phyloP scores from a whole-genome alignment of 2,329 filamentous ascomycete genomes.

The Sporothrix curviconia region DNA sequence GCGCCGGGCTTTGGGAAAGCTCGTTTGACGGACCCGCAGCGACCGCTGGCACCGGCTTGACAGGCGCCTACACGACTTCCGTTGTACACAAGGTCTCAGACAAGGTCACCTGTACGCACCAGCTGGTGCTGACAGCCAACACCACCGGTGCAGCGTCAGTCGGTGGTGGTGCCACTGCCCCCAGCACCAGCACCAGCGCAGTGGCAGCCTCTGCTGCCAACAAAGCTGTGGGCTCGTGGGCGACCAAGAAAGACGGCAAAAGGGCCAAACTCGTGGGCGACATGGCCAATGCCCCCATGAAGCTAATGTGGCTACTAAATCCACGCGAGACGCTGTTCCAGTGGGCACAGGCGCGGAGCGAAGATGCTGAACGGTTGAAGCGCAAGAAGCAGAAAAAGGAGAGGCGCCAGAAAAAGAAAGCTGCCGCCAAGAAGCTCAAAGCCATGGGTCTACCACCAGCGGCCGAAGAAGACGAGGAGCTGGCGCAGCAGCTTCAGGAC shows the following conservation, averaged over 20 bases:
- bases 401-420: neutral
- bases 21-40: constrained; percentile 8
- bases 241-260: neutral
- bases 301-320: constrained; percentile 8
- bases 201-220: neutral
- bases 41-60: neutral
- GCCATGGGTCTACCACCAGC: neutral
- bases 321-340: constrained; percentile 3
- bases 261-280: neutral
- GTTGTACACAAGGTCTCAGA: neutral
- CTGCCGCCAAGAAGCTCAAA: neutral
- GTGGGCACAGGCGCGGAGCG: neutral
- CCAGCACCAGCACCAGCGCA: neutral
- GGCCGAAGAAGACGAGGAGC: neutral
- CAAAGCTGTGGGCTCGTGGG: neutral
- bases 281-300: neutral
- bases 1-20: constrained; percentile 5
- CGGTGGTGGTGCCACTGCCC: neutral
- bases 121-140: neutral
- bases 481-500: neutral
- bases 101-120: neutral
- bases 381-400: neutral
- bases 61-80: neutral
- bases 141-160: neutral
- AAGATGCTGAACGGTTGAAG: neutral